phyloP scores from a whole-genome alignment of 225 moss, liverwort and hornwort species.

The Physcomitrellopsis africana region DNA sequence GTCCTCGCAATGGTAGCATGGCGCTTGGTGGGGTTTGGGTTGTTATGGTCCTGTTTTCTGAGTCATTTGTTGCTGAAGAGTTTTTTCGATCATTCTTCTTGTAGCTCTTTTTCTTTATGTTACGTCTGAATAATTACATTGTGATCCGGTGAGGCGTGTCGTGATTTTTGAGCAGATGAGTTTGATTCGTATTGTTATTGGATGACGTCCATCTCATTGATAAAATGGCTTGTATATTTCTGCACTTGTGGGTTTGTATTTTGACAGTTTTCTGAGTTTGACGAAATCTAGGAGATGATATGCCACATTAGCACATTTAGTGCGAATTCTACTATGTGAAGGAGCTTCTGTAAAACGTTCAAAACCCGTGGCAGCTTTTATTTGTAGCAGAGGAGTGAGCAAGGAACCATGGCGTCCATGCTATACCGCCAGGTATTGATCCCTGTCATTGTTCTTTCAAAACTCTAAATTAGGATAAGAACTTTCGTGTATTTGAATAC shows the following conservation, averaged over 20 bases:
- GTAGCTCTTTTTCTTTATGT: no score
- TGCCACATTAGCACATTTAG: neutral
- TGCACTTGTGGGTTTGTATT: neutral
- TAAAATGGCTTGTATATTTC: no score
- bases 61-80: no score
- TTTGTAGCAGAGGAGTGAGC: slow-evolving; percentile 25
- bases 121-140: no score
- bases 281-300: neutral
- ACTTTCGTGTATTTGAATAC: neutral
- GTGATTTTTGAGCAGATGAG: no score
- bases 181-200: no score
- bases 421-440: slow-evolving; percentile 55
- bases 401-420: slow-evolving; percentile 46
- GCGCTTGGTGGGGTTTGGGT: neutral
- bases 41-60: neutral
- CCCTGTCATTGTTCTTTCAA: neutral
- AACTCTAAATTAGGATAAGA: neutral
- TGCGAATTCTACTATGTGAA: neutral
- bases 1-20: neutral
- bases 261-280: neutral
- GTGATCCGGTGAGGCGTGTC: no score
- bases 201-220: no score
- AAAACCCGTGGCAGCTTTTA: neutral
- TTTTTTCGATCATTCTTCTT: no score
- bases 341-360: slow-evolving; percentile 3